A percentile compares a stretch with the other conserved stretches of the same genome.
These are phyloP conservation scores for Eimeria acervulina DNA, from an alignment of 169 alveolate genomes.

Conservation along the genomic window DNA sequence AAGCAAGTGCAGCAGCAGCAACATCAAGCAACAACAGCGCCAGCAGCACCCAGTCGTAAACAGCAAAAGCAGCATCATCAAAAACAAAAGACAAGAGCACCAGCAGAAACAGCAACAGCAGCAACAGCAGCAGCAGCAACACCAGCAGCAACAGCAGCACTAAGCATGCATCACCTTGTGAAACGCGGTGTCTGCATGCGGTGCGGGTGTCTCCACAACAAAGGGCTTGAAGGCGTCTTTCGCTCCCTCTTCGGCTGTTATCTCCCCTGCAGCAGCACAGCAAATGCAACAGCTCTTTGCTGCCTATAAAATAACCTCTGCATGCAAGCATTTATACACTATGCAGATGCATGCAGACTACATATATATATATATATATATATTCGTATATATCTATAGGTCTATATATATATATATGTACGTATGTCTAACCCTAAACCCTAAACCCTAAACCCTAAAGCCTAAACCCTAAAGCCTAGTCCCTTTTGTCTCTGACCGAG, in stretches of 20 bases:
- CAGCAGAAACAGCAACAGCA: not conserved
- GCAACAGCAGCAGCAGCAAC: not conserved
- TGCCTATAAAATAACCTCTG: no score
- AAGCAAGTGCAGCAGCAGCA: no score
- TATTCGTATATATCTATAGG: no score
- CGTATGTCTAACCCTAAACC: not conserved
- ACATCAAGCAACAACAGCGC: no score
- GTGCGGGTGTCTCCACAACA: slow-evolving; percentile 30
- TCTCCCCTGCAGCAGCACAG: not conserved
- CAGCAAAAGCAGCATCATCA: no score
- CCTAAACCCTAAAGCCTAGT: not conserved
- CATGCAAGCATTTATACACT: no score
- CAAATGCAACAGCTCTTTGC: not conserved
- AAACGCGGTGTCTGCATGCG: slow-evolving; percentile 37
- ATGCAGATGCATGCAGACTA: no score
- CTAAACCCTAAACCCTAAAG: not conserved
- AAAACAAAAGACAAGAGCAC: not conserved
- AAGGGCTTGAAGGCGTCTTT: not conserved
- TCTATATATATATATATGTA: no score
- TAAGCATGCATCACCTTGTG: not conserved
- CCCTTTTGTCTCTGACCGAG: not conserved
- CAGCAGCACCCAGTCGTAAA: no score
- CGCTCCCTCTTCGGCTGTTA: not conserved
- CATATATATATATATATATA: no score
- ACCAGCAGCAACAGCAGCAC: slow-evolving; percentile 25